Conservation (phyloP, 805 yeast species). For the Candida insectorum region DNA sequence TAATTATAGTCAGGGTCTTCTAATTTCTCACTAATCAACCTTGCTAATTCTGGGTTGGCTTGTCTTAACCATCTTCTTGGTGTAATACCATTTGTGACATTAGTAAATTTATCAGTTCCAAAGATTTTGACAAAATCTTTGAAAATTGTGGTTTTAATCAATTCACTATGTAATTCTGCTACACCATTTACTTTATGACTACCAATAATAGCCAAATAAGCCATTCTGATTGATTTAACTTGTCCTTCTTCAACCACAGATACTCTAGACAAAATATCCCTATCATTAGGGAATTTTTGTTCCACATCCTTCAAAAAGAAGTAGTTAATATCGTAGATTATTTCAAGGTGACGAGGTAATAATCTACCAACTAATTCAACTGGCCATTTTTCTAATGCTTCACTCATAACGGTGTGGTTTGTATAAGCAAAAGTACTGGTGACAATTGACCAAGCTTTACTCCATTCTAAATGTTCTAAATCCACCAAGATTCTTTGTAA, state of each 20-base stretch:
- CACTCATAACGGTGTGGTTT: slow-evolving; percentile 92
- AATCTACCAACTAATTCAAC: slow-evolving; percentile 72
- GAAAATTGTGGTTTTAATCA: slow-evolving; percentile 84
- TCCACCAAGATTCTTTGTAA: slow-evolving; percentile 83
- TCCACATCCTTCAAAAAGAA: slow-evolving; percentile 75
- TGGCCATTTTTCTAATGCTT: slow-evolving; percentile 96
- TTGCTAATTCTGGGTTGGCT: slow-evolving; percentile 80
- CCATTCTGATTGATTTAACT: slow-evolving; percentile 89
- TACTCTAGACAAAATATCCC: slow-evolving; percentile 62
- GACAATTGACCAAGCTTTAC: slow-evolving; percentile 81
- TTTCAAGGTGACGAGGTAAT: slow-evolving; percentile 88
- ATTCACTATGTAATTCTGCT: slow-evolving; percentile 90
- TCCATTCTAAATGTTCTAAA: slow-evolving; percentile 78
- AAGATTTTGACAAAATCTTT: slow-evolving; percentile 82
- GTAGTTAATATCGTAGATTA: slow-evolving; percentile 81
- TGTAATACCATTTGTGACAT: slow-evolving; percentile 92
- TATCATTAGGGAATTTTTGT: slow-evolving; percentile 70
- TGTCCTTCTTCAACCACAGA: slow-evolving; percentile 81
- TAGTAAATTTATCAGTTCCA: slow-evolving; percentile 81
- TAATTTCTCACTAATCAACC: slow-evolving; percentile 67
- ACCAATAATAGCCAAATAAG: slow-evolving; percentile 84
- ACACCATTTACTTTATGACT: slow-evolving; percentile 94
- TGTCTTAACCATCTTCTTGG: slow-evolving; percentile 96
- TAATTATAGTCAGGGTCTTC: slow-evolving; percentile 63
- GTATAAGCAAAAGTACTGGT: slow-evolving; percentile 84